A percentile compares a stretch with the other conserved stretches of the same genome.
phyloP scores from a whole-genome alignment of 1,139 yeast genomes.

The Williopsis jadinii region DNA sequence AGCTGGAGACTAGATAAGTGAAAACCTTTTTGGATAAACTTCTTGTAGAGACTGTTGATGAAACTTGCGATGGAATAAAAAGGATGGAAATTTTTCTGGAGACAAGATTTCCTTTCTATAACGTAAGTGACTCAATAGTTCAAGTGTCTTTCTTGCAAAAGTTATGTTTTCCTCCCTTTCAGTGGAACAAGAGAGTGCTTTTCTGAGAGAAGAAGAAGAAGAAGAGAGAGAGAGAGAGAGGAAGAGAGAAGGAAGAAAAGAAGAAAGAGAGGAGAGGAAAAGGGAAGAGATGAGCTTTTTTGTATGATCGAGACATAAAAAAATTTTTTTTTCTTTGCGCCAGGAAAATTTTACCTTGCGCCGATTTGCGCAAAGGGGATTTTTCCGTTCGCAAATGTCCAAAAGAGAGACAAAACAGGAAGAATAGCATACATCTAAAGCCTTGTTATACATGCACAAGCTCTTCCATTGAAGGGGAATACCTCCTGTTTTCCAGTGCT shows the following conservation, averaged over 20 bases:
- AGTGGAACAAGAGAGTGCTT: conserved; percentile 17
- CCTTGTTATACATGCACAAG: no score
- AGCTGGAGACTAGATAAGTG: neutral
- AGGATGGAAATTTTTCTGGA: no score
- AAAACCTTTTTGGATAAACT: neutral
- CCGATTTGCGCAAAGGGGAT: neutral
- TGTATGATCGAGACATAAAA: conserved; percentile 1
- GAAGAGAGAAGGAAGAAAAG: conserved; percentile 11
- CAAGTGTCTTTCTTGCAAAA: neutral
- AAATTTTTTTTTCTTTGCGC: neutral
- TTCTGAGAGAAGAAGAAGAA: conserved; percentile 23
- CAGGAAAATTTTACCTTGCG: neutral
- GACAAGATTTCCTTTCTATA: neutral
- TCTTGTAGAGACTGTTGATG: no score
- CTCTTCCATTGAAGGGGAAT: no score
- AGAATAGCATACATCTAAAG: no score
- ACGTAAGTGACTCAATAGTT: neutral
- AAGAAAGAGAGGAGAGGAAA: conserved; percentile 11
- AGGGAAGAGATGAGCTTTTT: conserved; percentile 4
- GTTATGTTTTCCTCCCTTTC: neutral
- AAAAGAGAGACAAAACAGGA: no score
- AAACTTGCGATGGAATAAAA: no score
- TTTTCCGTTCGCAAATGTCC: neutral
- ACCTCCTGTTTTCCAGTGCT: no score
- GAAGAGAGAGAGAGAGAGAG: conserved; percentile 11